Percentiles rank a stretch among this genome's conserved stretches.
Evolutionary conservation across 257 asterid genomes (phyloP).

Genomic region (Verbascum thapsus): DNA sequence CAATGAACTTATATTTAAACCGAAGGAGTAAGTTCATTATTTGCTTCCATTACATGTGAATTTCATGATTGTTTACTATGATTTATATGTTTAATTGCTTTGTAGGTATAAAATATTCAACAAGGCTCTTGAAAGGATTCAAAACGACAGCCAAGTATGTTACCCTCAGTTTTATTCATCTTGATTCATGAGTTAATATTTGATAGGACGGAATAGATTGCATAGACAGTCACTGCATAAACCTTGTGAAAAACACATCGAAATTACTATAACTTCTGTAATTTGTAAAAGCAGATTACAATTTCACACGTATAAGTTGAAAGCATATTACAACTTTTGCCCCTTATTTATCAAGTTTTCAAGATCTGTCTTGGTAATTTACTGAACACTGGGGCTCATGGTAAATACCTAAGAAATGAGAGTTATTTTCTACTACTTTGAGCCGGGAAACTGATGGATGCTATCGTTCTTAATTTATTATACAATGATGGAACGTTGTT

Average conservation of each 20-base stretch:
- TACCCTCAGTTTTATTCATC: conserved; percentile 12
- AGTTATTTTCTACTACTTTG: conserved; percentile 11
- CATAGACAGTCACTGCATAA: too few relatives aligned
- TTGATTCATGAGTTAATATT: conserved; percentile 6
- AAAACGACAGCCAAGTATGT: conserved; percentile 79
- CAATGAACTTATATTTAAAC: conserved; percentile 83
- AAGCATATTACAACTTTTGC: too few relatives aligned
- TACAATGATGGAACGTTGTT: not conserved
- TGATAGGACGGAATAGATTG: too few relatives aligned
- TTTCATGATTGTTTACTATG: conserved; percentile 3
- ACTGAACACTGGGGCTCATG: too few relatives aligned
- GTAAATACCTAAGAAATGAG: too few relatives aligned
- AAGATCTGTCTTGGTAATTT: too few relatives aligned
- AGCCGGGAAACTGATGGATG: not conserved
- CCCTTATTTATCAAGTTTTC: too few relatives aligned
- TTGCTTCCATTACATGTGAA: not conserved
- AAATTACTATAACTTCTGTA: too few relatives aligned
- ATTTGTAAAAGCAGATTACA: too few relatives aligned
- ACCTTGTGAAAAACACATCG: too few relatives aligned
- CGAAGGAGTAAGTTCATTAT: conserved; percentile 70
- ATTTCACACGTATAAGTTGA: too few relatives aligned
- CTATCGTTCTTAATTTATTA: not conserved
- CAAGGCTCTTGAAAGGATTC: conserved; percentile 85
- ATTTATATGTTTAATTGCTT: conserved; percentile 11
- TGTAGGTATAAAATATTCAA: conserved; percentile 79